phyloP scores from a whole-genome alignment of 2,329 filamentous ascomycete species.

The Trichoderma citrinoviride region DNA sequence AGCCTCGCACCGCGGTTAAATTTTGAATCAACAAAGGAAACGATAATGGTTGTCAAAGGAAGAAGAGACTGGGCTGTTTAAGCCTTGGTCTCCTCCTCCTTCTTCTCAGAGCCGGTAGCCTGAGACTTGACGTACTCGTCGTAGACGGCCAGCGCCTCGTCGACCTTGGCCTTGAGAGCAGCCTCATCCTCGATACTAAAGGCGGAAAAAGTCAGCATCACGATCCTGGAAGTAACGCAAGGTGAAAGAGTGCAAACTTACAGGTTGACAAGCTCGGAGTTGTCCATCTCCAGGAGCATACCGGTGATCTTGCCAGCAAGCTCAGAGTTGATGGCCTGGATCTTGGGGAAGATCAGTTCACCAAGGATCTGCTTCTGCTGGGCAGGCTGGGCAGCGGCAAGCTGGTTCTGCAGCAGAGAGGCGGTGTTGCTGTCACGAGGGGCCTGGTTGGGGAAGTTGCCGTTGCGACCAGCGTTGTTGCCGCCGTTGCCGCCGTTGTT shows the following conservation, averaged over 20 bases:
- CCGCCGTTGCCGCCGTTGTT: conserved; percentile 47
- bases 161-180: conserved; percentile 91
- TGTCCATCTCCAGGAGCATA: conserved; percentile 99
- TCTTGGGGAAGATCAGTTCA: conserved; percentile 98
- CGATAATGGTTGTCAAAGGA: conserved; percentile 26
- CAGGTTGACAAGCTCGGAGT: conserved; percentile 88
- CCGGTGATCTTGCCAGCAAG: conserved; percentile 98
- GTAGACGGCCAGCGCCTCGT: conserved; percentile 95
- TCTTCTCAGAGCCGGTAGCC: conserved; percentile 40
- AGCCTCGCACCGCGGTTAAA: conserved; percentile 18
- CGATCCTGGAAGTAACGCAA: conserved; percentile 18
- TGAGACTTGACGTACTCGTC: conserved; percentile 98
- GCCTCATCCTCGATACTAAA: conserved; percentile 80
- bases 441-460: conserved; percentile 47
- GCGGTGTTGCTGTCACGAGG: conserved; percentile 41
- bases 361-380: conserved; percentile 99
- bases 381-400: conserved; percentile 55
- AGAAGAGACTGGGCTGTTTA: conserved; percentile 29
- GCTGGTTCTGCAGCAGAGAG: conserved; percentile 55
- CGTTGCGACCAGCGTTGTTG: conserved; percentile 42
- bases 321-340: conserved; percentile 88
- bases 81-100: conserved; percentile 52
- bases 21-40: conserved; percentile 32
- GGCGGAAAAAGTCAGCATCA: conserved; percentile 19
- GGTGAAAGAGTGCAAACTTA: conserved; percentile 56